Evolutionary conservation across 352 stramenopile species (phyloP), one percentile per base, ranked within the genome.

Genomic region (Saprolegnia parasitica): DNA sequence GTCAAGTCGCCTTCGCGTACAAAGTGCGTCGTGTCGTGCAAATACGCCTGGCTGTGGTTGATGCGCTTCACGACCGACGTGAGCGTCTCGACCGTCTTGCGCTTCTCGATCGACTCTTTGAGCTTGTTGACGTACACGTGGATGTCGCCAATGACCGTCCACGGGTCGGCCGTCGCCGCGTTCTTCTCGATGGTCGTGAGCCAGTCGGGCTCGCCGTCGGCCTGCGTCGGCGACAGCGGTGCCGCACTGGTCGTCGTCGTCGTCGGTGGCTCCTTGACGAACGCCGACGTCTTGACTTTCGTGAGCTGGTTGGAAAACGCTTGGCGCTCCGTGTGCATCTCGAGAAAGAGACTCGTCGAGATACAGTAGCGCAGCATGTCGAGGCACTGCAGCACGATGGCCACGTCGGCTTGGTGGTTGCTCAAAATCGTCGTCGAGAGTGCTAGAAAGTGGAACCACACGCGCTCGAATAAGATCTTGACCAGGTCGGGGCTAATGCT

Each of bases 381-480:
- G 26, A 94, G 80, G 49, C 86, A 93, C 40, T 91, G 86, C 77
- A 91, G 86, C 24, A 80, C 84, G 35, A 92, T 79, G 32, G 81
- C 87, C 70, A 93, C 66, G 73, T 95, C 83, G 11, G 83, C 86
- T 70, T 92, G 81, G 57, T 74, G 79, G 68, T 92, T 87, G 35
- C 83, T 85, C 55, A 96, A 67, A 61, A 96, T 95, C 1, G 82
- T 91, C 8, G 85, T 94, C 35, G 86, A 86, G 0, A 96, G 74
- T 35, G 87, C 82, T n/a, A 94, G 82, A 61, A 98, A 88, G 49
- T 97, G 92, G 72, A 98, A 97, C 93, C 95, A 99, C n/a, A 96
- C 93, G 8, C 92, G 84, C 60, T 95, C 83, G 39, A 98, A 97
- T 11, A 97, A 78, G 16, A 95, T 76, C 70, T 96, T 96, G 72